These are phyloP conservation scores for Graphium sp. DNA, from an alignment of 2,329 filamentous ascomycete genomes.

Conservation along the genomic window DNA sequence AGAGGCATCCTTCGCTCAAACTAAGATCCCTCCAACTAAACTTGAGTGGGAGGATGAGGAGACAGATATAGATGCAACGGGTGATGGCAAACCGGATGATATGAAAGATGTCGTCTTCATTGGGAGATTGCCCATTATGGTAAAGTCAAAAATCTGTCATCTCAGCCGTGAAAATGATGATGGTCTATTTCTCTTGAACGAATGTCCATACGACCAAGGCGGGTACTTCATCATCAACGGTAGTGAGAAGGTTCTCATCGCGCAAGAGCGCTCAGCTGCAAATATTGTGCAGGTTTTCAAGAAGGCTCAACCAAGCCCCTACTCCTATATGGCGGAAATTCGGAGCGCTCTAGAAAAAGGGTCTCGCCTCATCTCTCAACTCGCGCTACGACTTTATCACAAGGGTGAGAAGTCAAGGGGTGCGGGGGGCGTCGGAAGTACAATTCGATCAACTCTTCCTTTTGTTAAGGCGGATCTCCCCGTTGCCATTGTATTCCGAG, in stretches of 20 bases:
- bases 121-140: conserved; percentile 92
- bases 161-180: conserved; percentile 71
- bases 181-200: conserved; percentile 77
- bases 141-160: conserved; percentile 92
- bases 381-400: conserved; percentile 77
- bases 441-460: conserved; percentile 78
- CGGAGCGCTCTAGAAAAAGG: conserved; percentile 93
- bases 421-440: conserved; percentile 59
- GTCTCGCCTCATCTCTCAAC: conserved; percentile 80
- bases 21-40: conserved; percentile 39
- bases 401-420: conserved; percentile 63
- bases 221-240: conserved; percentile 99
- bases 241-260: conserved; percentile 94
- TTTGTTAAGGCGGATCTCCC: conserved; percentile 91
- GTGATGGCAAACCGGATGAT: conserved; percentile 24
- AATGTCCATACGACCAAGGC: conserved; percentile 95
- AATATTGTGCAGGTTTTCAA: conserved; percentile 99
- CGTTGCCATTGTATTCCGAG: conserved; percentile 89
- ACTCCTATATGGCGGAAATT: conserved; percentile 88
- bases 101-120: conserved; percentile 69
- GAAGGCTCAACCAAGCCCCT: conserved; percentile 84
- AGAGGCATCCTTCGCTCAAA: conserved; percentile 33
- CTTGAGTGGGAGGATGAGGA: conserved; percentile 42
- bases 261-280: conserved; percentile 90
- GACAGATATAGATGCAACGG: conserved; percentile 21